Evolutionary conservation across 2,329 filamentous ascomycete species (phyloP), one percentile per base, ranked within the genome.

Genomic region (Aspergillus fijiensis): DNA sequence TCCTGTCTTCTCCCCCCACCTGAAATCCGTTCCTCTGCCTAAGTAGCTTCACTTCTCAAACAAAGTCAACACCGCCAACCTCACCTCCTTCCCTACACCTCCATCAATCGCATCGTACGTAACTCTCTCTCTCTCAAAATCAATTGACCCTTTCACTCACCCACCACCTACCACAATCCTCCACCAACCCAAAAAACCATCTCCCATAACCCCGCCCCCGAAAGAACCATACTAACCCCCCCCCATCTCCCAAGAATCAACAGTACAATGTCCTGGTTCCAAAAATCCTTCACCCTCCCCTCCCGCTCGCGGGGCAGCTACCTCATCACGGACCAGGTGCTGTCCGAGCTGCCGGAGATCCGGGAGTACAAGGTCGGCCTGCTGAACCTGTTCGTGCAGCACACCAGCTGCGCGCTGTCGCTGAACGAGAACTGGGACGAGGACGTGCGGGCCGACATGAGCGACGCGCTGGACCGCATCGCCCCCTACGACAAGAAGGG

Each of bases 381-480:
- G 62, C 80, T 98, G 63, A 88, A 96, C 75, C 83, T 99, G 51
- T 99, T 98, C 76, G 84, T 98, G 57, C 94, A 99, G 79, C 95
- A 99, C 79, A 99, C 95, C 5, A 92, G 87, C 71, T 96, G 92
- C 77, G 95, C 90, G 12, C 83, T 99, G 56, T 91, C 87, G 61
- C 80, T 99, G 69, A 99, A 99, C 74, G 95, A 99, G 84, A 98
- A 98, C 79, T 89, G 81, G 80, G 91, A 93, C 72, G 77, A 80
- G 50, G 91, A 96, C 78, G 95, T 99, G n/a, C 85, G 92, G 60
- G 85, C 84, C 47, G 92, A 99, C 77, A 96, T 98, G 94, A 92
- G 87, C 72, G 92, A 97, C 79, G 92, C 94, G 51, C 81, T 99
- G 66, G 94, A 99, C 76, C 84, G 92, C 49, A 90, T 99, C 70